These are phyloP conservation scores for Chlorella sorokiniana DNA, from an alignment of 139 green algal genomes.

Conservation along the genomic window DNA sequence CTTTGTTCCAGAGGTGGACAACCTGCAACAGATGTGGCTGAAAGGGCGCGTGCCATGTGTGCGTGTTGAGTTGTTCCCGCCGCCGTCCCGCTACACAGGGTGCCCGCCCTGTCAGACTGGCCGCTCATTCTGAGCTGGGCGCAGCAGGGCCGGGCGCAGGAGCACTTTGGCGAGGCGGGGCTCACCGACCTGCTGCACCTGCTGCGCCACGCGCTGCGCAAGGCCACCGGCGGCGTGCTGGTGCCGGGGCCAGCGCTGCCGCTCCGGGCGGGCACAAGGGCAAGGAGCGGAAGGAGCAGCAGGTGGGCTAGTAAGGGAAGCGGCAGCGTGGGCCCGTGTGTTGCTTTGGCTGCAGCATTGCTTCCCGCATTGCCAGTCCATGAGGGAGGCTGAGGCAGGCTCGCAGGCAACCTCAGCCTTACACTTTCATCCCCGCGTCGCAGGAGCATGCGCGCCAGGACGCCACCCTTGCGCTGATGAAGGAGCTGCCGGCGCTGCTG, in stretches of 20 bases:
- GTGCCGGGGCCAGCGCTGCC: background rate
- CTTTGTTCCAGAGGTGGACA: background rate
- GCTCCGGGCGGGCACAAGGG: background rate
- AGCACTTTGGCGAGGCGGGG: constrained; percentile 40
- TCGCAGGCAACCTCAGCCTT: background rate
- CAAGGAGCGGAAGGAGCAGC: background rate
- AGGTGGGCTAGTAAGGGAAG: background rate
- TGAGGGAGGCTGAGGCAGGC: no score
- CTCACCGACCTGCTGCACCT: constrained; percentile 48
- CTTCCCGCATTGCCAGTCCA: no score
- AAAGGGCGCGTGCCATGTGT: no score
- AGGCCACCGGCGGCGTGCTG: constrained; percentile 28
- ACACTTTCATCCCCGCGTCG: background rate
- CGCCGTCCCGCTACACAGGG: constrained; percentile 2
- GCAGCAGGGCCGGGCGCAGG: constrained; percentile 39
- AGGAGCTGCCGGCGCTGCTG: constrained; percentile 57
- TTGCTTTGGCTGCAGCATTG: background rate
- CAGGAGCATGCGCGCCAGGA: constrained; percentile 45
- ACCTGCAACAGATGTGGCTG: no score
- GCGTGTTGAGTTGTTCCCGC: background rate
- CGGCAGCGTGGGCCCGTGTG: background rate
- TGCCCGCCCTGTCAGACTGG: constrained; percentile 54
- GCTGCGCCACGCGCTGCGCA: constrained; percentile 36
- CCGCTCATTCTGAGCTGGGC: constrained; percentile 47
- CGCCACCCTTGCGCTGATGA: constrained; percentile 55